Evolutionary conservation across 495 filamentous ascomycete genomes (phyloP), one percentile per base, ranked within the genome.

Genomic region (Entonaema liquescens): DNA sequence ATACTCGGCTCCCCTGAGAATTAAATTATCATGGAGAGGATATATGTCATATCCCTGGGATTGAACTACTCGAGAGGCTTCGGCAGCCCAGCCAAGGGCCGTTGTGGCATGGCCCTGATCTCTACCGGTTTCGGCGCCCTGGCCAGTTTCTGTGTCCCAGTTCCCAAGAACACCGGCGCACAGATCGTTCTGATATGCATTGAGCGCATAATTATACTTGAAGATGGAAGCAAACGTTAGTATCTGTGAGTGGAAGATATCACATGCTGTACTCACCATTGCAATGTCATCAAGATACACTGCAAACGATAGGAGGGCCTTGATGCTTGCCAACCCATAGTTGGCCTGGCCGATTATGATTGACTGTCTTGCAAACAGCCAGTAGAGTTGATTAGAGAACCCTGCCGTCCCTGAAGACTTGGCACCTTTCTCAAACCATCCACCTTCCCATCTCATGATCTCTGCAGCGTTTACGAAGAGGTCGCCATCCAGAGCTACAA

Each of bases 361-460:
- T 0, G 63, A 68, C 57, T 80, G 79, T 3, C 79, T 73, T 2
- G 75, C 72, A 59, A 63, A 81, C 2, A 80, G 63, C 75, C 81
- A 80, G 61, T 81, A 83, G 8, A 81, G 65, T 62, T 81, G 78
- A 31, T 73, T 77, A 23, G 77, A 75, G 66, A 82, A 81, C 3
- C 79, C 80, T 29, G 62, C 71, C 0, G 77, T 79, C 7, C 80
- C 81, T 26, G 71, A 66, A 70, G 73, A 75, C 17, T 68, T 71
- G 3, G 75, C 71, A 5, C 79, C 79, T 3, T 73, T 33, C 19
- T 40, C 38, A 40, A 40, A 5, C 38, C 38, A 40, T 40, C 38
- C n/a, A 40, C 38, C 38, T 40, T 40, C 38, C 38, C n/a, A 40
- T 17, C 38, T 40, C 38, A 40, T 17, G 17, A 40, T 17, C 38